These are phyloP conservation scores for Rosa multiflora DNA, from an alignment of 306 rosid genomes.

Conservation along the genomic window DNA sequence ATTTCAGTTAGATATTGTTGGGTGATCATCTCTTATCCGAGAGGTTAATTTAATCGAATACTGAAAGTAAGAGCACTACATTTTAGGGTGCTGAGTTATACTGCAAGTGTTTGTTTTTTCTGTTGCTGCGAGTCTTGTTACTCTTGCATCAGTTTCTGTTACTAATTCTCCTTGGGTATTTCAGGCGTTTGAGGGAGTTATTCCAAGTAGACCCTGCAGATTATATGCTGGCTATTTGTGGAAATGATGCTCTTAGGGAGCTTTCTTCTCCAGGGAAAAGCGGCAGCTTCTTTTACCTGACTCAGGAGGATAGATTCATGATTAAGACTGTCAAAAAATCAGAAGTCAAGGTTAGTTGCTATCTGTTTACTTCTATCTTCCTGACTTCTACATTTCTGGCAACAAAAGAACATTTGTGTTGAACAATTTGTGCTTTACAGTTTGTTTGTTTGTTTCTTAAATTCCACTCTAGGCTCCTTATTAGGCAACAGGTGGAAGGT, in stretches of 20 bases:
- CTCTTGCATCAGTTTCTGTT: background rate
- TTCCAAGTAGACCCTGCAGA: slow-evolving; percentile 92
- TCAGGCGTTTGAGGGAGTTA: slow-evolving; percentile 81
- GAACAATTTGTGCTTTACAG: no score
- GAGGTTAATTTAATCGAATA: background rate
- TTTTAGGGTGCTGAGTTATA: background rate
- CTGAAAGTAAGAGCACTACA: no score
- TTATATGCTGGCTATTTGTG: slow-evolving; percentile 93
- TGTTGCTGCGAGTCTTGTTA: background rate
- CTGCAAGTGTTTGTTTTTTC: background rate
- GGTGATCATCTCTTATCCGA: background rate
- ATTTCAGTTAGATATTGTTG: background rate
- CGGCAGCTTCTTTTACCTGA: slow-evolving; percentile 88
- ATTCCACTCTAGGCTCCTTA: no score
- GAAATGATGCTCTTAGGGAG: slow-evolving; percentile 88
- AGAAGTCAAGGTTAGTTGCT: slow-evolving; percentile 82
- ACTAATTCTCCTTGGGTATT: slow-evolving; percentile 17
- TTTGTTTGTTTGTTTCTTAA: no score
- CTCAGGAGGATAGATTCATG: slow-evolving; percentile 95
- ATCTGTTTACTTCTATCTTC: slow-evolving; percentile 21
- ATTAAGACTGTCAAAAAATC: slow-evolving; percentile 94
- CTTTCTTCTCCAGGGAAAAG: slow-evolving; percentile 98
- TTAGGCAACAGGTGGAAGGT: no score
- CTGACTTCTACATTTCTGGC: background rate
- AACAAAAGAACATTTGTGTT: slow-evolving; percentile 25